Evolutionary conservation across 306 rosid species (phyloP), one percentile per base, ranked within the genome.

Genomic region (Erythrophleum fordii): DNA sequence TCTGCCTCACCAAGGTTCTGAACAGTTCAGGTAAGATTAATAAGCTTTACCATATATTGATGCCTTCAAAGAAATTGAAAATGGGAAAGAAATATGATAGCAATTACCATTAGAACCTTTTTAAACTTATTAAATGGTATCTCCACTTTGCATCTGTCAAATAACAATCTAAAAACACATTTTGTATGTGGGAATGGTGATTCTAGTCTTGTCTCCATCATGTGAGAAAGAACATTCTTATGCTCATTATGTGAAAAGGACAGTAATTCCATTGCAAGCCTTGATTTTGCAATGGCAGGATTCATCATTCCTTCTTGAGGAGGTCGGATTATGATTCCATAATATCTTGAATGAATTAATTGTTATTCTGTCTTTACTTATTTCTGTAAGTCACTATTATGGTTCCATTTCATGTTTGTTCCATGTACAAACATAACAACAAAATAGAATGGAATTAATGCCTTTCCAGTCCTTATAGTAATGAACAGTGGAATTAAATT

Each of bases 21-120:
- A 77, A 39, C 83, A 83, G 79, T 87, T 90, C 80, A 85, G 78
- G 93, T 89, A 83, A 77, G 68, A 55, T 11, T 78, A 26, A 26
- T 59, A 28, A 29, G 31, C 67, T 13, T 73, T 26, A 44, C 25
- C 41, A 62, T 62, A 46, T 13, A 13, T 18, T 46, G 20, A 16
- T 29, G 2, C 44, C 23, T 31, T 34, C n/a, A 34, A 64, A 34
- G 23, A 3, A 34, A 11, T 18, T 17, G 45, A 60, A 28, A 60
- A 46, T 12, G 12, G 18, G 51, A n/a, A 46, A 46, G 2, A 46
- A 60, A 8, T 28, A 28, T 60, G 29, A 28, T 18, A 17, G 45
- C 26, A 17, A 64, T 34, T 18, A 11, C 44, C 17, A 34, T 35
- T 31, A 58, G 18, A 26, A 59, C 66, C 37, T 65, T 35, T 44